These are phyloP conservation scores for Alloascoidea hylecoeti DNA, from an alignment of 805 yeast species.

Conservation along the genomic window DNA sequence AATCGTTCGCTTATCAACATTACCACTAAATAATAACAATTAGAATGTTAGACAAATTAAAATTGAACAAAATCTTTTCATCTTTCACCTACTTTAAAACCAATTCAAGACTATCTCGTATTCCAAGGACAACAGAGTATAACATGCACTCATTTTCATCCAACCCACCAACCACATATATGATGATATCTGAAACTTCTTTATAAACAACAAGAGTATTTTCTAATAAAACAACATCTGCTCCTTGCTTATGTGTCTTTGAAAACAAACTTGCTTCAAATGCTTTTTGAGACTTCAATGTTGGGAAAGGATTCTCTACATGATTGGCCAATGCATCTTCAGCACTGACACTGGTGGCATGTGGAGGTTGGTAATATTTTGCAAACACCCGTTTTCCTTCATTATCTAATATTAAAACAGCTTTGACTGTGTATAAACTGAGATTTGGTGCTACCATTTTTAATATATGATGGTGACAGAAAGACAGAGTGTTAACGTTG, in stretches of 20 bases:
- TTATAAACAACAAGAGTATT: conserved; percentile 75
- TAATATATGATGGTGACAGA: not conserved
- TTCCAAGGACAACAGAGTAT: conserved; percentile 60
- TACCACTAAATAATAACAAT: conserved; percentile 13
- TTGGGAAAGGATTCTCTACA: conserved; percentile 19
- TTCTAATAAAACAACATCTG: conserved; percentile 72
- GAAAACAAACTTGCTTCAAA: conserved; percentile 62
- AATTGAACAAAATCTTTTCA: not conserved
- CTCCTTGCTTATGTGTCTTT: conserved; percentile 70
- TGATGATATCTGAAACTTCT: conserved; percentile 61
- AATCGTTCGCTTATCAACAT: conserved; percentile 66
- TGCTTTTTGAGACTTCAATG: conserved; percentile 49
- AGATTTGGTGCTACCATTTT: conserved; percentile 27
- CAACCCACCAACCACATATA: conserved; percentile 58
- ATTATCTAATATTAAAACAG: conserved; percentile 67
- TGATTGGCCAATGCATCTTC: conserved; percentile 13
- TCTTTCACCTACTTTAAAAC: conserved; percentile 37
- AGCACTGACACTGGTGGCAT: conserved; percentile 19
- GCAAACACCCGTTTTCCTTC: conserved; percentile 73
- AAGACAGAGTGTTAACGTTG: not conserved
- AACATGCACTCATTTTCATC: conserved; percentile 81
- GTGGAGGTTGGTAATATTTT: conserved; percentile 70
- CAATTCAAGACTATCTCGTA: conserved; percentile 71
- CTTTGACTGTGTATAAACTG: conserved; percentile 72
- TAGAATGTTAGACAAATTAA: no score